These are phyloP conservation scores for Sporothrix dimorphospora DNA, from an alignment of 2,329 filamentous ascomycete genomes.

Conservation along the genomic window DNA sequence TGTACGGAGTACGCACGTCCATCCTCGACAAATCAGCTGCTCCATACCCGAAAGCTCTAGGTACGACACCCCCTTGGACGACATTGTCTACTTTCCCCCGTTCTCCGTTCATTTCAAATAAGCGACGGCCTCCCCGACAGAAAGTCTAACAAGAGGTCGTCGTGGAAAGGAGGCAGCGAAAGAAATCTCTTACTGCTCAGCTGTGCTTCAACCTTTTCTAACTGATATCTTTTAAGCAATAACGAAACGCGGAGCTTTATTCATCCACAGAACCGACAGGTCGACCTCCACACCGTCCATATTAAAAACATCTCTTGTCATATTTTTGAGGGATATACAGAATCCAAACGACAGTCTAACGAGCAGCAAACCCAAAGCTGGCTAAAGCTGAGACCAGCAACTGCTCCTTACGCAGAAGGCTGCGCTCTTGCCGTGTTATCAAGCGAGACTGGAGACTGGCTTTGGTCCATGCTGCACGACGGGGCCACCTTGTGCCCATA, in stretches of 20 bases:
- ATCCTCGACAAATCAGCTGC: not conserved
- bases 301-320: not conserved
- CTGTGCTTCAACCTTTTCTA: not conserved
- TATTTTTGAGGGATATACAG: slow-evolving; percentile 3
- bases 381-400: not conserved
- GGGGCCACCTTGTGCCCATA: not conserved
- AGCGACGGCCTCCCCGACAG: slow-evolving; percentile 1
- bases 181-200: not conserved
- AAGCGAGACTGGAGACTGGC: not conserved
- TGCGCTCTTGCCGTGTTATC: not conserved
- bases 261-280: not conserved
- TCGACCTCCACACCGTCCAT: not conserved
- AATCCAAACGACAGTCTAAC: not conserved
- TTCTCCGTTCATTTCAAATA: slow-evolving; percentile 6
- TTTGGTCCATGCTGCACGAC: not conserved
- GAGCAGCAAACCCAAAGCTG: not conserved
- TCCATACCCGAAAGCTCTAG: not conserved
- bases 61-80: not conserved
- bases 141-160: not conserved
- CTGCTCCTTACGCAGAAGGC: not conserved
- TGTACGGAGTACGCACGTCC: not conserved
- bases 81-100: slow-evolving; percentile 8
- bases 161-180: not conserved
- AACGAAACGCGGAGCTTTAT: not conserved
- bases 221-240: not conserved